Conservation (phyloP, 2,329 filamentous ascomycete species). For the Trichoderma pleuroti region DNA sequence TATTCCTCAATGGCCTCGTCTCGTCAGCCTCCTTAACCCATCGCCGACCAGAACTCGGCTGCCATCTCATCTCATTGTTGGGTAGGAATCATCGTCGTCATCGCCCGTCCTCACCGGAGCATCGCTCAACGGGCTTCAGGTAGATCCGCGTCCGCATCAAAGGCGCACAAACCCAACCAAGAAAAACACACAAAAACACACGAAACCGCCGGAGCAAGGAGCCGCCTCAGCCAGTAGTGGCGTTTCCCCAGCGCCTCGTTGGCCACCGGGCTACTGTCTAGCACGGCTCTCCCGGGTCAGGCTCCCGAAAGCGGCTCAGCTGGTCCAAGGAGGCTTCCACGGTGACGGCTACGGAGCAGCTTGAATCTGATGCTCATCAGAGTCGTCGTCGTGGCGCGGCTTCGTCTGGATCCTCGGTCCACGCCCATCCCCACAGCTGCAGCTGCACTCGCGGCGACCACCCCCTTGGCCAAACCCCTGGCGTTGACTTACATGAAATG, state of each 20-base stretch:
- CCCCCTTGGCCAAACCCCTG: constrained; percentile 15
- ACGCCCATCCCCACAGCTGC: constrained; percentile 18
- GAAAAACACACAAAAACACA: neutral
- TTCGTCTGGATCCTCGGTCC: neutral
- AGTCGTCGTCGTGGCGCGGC: constrained; percentile 7
- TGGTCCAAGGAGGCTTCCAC: neutral
- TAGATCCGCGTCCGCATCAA: neutral
- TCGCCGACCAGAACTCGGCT: neutral
- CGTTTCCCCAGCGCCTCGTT: neutral
- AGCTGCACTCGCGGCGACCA: neutral
- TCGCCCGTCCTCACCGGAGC: neutral
- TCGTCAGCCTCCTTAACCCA: neutral
- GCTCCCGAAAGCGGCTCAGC: constrained; percentile 18
- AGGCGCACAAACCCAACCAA: neutral
- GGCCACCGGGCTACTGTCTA: neutral
- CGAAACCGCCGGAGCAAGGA: neutral
- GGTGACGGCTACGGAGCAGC: neutral
- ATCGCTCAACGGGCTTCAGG: neutral
- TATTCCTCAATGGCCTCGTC: neutral
- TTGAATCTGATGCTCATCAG: constrained; percentile 7
- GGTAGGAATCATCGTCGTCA: neutral
- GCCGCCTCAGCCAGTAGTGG: neutral
- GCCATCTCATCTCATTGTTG: neutral
- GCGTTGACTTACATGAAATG: constrained; percentile 17
- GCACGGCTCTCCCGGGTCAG: constrained; percentile 12